Percentiles rank a stretch among this genome's conserved stretches.
Evolutionary conservation across 2,329 filamentous ascomycete species (phyloP).

Genomic region (Fusarium sp.): DNA sequence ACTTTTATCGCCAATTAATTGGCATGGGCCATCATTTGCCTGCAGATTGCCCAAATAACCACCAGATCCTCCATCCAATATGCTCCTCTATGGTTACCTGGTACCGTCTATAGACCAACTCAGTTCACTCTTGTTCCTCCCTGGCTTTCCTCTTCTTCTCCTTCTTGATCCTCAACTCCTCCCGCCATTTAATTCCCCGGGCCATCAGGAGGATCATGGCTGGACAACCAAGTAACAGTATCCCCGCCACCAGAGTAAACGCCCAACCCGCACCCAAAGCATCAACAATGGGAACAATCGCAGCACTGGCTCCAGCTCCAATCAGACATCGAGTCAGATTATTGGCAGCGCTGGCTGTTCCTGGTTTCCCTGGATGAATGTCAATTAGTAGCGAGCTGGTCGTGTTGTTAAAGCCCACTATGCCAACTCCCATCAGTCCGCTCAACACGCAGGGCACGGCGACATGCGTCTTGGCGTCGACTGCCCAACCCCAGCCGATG

Average conservation of each 20-base stretch:
- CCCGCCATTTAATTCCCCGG: conserved; percentile 57
- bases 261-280: conserved; percentile 63
- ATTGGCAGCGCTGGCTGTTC: conserved; percentile 65
- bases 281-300: conserved; percentile 63
- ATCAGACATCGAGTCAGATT: conserved; percentile 67
- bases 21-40: background rate
- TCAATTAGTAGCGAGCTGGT: conserved; percentile 66
- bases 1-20: background rate
- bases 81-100: no score
- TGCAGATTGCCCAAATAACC: background rate
- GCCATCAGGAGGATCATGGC: conserved; percentile 54
- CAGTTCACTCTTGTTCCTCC: background rate
- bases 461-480: conserved; percentile 54
- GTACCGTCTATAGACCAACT: background rate
- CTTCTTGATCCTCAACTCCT: conserved; percentile 43
- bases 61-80: no score
- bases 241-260: conserved; percentile 58
- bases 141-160: conserved; percentile 33
- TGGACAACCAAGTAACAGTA: conserved; percentile 55
- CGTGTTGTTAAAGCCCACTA: conserved; percentile 66
- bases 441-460: conserved; percentile 60
- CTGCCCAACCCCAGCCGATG: conserved; percentile 63
- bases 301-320: conserved; percentile 62
- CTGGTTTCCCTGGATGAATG: conserved; percentile 62
- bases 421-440: conserved; percentile 57